Evolutionary conservation across 1,284 basidiomycete genomes (phyloP), one percentile per base, ranked within the genome.

Genomic region (Boletellus sp.): DNA sequence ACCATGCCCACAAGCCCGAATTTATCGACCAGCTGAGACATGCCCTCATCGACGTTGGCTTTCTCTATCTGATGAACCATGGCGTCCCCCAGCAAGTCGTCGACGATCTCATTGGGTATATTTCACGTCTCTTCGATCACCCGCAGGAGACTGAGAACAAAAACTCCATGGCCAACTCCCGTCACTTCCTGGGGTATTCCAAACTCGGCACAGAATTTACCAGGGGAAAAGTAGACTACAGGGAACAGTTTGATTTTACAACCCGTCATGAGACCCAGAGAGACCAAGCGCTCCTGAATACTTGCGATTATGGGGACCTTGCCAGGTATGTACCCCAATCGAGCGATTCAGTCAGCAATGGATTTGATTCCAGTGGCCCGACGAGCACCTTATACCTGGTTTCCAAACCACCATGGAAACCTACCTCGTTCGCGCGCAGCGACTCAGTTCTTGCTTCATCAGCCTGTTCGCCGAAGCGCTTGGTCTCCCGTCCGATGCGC

Each of bases 31-130:
- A 77, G 40, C 73, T 81, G 4, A 71, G 69, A 16, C 63, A 77
- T 51, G 76, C 77, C 0, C 69, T 80, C 53, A 66, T 78, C 56
- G 70, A 76, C 41, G 74, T 79, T 53, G 78, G 77, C 36, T 79
- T 79, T 56, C 68, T 78, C 48, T 79, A 79, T 55, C 63, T 79
- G 35, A 58, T 69, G 30, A 71, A 78, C 50, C 66, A 74, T 13
- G 70, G 76, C 0, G 67, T 80, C 11, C 60, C 67, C 3, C 48
- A 48, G 23, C 38, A 53, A 3, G 52, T 64, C 40, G 32, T 69
- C 40, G 61, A 68, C 19, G 55, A 54, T 38, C 55, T 67, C 25
- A 49, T 66, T 23, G 56, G 38, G 14, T 64, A 66, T 26, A 66
- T 64, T 23, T 59, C 67, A 2, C 66, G 56, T 42, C 64, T 73